Percentiles rank a stretch among this genome's conserved stretches.
Conservation (phyloP, 768 basidiomycete genomes). For the Tylopilus sp. region DNA sequence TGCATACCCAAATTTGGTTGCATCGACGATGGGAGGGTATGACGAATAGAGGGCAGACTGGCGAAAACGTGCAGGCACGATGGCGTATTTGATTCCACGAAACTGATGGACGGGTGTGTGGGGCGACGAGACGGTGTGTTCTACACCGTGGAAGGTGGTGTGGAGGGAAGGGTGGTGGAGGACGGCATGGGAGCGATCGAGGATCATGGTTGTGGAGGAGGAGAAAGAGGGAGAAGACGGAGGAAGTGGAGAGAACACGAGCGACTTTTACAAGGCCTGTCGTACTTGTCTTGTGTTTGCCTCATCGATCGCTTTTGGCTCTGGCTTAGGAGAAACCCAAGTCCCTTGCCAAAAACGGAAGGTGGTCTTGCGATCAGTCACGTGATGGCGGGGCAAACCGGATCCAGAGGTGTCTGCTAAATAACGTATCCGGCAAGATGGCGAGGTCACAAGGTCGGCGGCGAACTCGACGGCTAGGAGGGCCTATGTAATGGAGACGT, state of each 20-base stretch:
- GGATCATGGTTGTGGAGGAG: constrained; percentile 29
- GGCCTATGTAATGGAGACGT: not conserved
- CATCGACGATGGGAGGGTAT: constrained; percentile 58
- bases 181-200: constrained; percentile 24
- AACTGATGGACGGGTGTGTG: constrained; percentile 64
- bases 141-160: constrained; percentile 64
- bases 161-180: constrained; percentile 54
- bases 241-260: not conserved
- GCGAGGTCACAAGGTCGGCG: constrained; percentile 10
- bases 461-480: constrained; percentile 7
- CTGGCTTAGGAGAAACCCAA: constrained; percentile 18
- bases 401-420: not conserved
- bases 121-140: constrained; percentile 56
- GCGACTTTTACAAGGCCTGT: not conserved
- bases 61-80: constrained; percentile 69
- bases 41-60: constrained; percentile 61
- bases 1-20: constrained; percentile 62
- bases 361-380: constrained; percentile 16
- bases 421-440: constrained; percentile 11
- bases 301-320: constrained; percentile 24
- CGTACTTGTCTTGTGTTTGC: constrained; percentile 19
- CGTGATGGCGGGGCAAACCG: constrained; percentile 23
- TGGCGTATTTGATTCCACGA: constrained; percentile 75
- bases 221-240: not conserved
- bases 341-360: constrained; percentile 22